Percentiles rank a stretch among this genome's conserved stretches.
phyloP scores from a whole-genome alignment of 768 basidiomycete species.

The Agrocybe pediades region DNA sequence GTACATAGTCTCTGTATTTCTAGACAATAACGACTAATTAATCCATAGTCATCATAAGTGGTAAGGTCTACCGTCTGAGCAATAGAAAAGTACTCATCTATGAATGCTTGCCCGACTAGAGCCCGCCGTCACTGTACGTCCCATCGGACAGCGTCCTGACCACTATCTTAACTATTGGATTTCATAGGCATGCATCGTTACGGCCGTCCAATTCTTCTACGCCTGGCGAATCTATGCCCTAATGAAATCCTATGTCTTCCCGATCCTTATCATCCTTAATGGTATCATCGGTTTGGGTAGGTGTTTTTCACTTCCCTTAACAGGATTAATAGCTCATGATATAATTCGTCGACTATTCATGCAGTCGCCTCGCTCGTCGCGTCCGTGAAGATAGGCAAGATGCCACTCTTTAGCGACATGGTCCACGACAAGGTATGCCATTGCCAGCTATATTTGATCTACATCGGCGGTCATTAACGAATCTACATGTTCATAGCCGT shows the following conservation, averaged over 20 bases:
- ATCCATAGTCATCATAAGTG: constrained; percentile 39
- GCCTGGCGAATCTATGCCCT: constrained; percentile 34
- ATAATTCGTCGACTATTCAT: neutral
- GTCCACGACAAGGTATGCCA: constrained; percentile 22
- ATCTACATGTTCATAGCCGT: neutral
- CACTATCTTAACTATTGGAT: neutral
- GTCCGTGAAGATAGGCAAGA: constrained; percentile 18
- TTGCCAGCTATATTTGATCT: neutral
- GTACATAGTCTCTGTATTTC: constrained; percentile 2
- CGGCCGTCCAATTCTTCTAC: constrained; percentile 47
- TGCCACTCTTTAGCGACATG: constrained; percentile 22
- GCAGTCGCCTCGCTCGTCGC: constrained; percentile 26
- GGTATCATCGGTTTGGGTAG: constrained; percentile 20
- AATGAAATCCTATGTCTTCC: constrained; percentile 18
- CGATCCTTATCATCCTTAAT: constrained; percentile 14
- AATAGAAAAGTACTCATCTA: neutral
- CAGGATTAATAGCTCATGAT: too few species aligned
- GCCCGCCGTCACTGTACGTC: constrained; percentile 41
- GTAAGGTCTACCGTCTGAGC: constrained; percentile 13
- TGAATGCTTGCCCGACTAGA: constrained; percentile 26
- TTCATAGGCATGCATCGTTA: constrained; percentile 42
- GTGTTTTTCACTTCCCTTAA: neutral
- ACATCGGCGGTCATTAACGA: neutral
- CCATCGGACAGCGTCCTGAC: neutral
- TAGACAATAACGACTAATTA: neutral